phyloP scores from a whole-genome alignment of 805 yeast species.

The Peterozyma xylosa region DNA sequence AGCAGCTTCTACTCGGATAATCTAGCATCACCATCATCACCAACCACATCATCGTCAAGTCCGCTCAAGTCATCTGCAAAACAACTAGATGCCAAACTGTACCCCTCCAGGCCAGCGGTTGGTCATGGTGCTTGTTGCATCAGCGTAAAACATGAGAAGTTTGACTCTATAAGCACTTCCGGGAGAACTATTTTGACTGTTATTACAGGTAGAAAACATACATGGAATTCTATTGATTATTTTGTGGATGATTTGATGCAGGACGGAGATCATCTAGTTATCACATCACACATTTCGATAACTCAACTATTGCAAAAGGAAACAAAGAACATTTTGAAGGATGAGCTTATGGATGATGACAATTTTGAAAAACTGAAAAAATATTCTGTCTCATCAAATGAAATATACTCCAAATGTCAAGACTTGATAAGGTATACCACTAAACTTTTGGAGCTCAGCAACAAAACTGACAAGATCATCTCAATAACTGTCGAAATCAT shows the following conservation, averaged over 20 bases:
- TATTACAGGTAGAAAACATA: slow-evolving; percentile 57
- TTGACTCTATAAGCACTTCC: background rate
- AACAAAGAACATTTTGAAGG: slow-evolving; percentile 10
- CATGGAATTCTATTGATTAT: slow-evolving; percentile 74
- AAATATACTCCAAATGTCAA: slow-evolving; percentile 19
- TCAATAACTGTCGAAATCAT: slow-evolving; percentile 53
- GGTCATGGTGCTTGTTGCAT: slow-evolving; percentile 25
- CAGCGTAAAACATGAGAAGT: slow-evolving; percentile 35
- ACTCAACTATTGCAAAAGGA: background rate
- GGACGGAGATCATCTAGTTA: slow-evolving; percentile 59
- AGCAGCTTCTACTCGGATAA: slow-evolving; percentile 37
- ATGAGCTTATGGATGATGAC: slow-evolving; percentile 14
- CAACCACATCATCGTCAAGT: slow-evolving; percentile 5
- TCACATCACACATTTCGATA: slow-evolving; percentile 35
- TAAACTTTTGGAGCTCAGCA: slow-evolving; percentile 16
- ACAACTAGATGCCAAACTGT: slow-evolving; percentile 12
- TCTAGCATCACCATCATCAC: slow-evolving; percentile 20
- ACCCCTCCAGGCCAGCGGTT: slow-evolving; percentile 26
- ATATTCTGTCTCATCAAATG: slow-evolving; percentile 13
- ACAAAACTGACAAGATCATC: slow-evolving; percentile 30
- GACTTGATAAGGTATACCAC: slow-evolving; percentile 17
- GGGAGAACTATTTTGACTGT: slow-evolving; percentile 45
- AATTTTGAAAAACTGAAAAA: slow-evolving; percentile 10
- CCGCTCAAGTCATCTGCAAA: slow-evolving; percentile 4
- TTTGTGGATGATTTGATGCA: slow-evolving; percentile 40